Conservation (phyloP, 2,329 filamentous ascomycete genomes). For the Fusarium lateritium region DNA sequence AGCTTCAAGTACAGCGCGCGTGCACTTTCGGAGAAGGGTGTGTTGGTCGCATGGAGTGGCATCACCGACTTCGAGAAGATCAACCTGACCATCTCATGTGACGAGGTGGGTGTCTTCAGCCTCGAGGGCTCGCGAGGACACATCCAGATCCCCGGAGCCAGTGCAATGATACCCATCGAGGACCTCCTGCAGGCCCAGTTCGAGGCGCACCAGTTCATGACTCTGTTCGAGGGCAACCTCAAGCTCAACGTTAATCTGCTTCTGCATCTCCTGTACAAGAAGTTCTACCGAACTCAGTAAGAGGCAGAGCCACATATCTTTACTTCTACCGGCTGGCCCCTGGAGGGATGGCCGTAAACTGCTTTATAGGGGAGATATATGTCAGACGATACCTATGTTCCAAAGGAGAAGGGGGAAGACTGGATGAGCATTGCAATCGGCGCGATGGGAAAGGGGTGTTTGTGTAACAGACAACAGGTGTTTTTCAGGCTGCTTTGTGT, state of each 20-base stretch:
- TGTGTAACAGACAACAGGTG: slow-evolving; percentile 37
- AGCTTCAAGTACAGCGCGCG: slow-evolving; percentile 97
- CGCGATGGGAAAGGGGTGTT: slow-evolving; percentile 44
- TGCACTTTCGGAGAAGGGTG: slow-evolving; percentile 91
- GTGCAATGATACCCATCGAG: slow-evolving; percentile 89
- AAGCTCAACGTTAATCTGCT: slow-evolving; percentile 96
- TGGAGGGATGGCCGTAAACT: slow-evolving; percentile 33
- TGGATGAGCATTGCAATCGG: slow-evolving; percentile 47
- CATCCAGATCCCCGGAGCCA: slow-evolving; percentile 96
- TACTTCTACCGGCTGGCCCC: slow-evolving; percentile 26
- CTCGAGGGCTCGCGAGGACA: slow-evolving; percentile 92
- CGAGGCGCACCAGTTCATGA: slow-evolving; percentile 96
- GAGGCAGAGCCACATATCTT: slow-evolving; percentile 15
- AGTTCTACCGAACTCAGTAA: slow-evolving; percentile 88
- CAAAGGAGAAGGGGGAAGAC: slow-evolving; percentile 32
- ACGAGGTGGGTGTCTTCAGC: slow-evolving; percentile 93
- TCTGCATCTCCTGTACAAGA: slow-evolving; percentile 97
- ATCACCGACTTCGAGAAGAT: slow-evolving; percentile 86
- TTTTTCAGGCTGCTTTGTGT: slow-evolving; percentile 48
- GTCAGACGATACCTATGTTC: slow-evolving; percentile 36
- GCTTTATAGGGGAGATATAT: slow-evolving; percentile 28
- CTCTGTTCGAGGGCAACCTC: slow-evolving; percentile 87
- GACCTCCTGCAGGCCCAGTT: slow-evolving; percentile 97
- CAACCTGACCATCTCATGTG: slow-evolving; percentile 93
- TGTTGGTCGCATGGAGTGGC: slow-evolving; percentile 91